Evolutionary conservation across 2,329 filamentous ascomycete species (phyloP), one percentile per base, ranked within the genome.

Genomic region (Fusarium pseudonygamai): DNA sequence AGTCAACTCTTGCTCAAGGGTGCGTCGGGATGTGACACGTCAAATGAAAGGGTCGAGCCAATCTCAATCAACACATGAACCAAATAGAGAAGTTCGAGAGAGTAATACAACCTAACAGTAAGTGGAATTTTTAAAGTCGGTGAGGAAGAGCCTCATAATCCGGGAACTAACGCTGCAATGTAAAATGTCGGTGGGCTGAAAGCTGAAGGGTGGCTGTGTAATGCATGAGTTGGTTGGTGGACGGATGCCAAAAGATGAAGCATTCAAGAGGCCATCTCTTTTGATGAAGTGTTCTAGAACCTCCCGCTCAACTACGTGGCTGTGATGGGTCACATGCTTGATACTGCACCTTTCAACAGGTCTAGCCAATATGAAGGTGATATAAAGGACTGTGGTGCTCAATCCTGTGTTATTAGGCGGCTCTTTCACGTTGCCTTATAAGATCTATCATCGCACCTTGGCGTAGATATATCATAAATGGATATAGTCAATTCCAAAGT

Each of bases 291-390:
- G 24, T 42, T 42, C 40, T 42, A 16, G 40, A 42, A 24, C n/a
- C 1, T 42, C 40, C 0, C n/a, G 40, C 6, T 1, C 3, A 42
- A 24, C 0, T 42, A 2, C 40, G 40, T 42, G 40, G 40, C 22
- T 42, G 22, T 42, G 14, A 42, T 42, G 40, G 0, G 9, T 0
- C 40, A 42, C 14, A 24, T 1, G 9, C n/a, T 0, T 42, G 1
- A 16, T 0, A 0, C 0, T 42, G 14, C 0, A 6, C 40, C 7
- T 42, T 42, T 16, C n/a, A 24, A 16, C 9, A 24, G 9, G 0
- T 24, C 40, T 42, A 0, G 8, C 40, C n/a, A 42, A 12, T 24
- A n/a, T 16, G 9, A 16, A 11, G 40, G 6, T n/a, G 3, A 14
- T 40, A 0, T 5, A 22, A 40, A 8, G 2, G 39, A 0, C 39